Evolutionary conservation across 495 filamentous ascomycete genomes (phyloP).

Genomic region (Xylaria nigripes): DNA sequence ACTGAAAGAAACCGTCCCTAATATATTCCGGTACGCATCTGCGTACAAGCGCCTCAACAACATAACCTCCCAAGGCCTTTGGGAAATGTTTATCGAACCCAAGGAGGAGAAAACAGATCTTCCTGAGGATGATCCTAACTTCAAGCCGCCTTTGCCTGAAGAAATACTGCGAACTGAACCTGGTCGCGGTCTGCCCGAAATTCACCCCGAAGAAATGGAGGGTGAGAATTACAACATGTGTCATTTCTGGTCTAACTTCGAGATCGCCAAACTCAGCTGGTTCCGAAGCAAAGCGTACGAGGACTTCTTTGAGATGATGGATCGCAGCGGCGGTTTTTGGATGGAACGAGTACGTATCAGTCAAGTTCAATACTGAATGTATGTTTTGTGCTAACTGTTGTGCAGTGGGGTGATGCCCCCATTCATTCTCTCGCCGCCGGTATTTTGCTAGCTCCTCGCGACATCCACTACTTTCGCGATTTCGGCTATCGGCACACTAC

Average conservation of each 20-base stretch:
- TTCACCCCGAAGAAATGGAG: constrained; percentile 93
- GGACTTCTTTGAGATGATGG: constrained; percentile 99
- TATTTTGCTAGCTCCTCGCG: constrained; percentile 66
- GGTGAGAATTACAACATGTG: constrained; percentile 99
- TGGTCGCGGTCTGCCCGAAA: constrained; percentile 61
- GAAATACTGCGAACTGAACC: constrained; percentile 75
- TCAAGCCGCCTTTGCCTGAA: constrained; percentile 69
- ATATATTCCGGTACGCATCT: constrained; percentile 99
- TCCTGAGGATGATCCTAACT: constrained; percentile 51
- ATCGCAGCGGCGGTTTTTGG: constrained; percentile 96
- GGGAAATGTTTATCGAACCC: constrained; percentile 96
- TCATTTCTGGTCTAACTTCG: constrained; percentile 99
- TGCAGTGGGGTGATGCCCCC: constrained; percentile 94
- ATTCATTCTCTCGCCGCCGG: constrained; percentile 97
- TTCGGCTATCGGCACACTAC: constrained; percentile 98
- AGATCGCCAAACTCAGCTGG: constrained; percentile 91
- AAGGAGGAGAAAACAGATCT: constrained; percentile 45
- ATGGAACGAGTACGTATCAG: constrained; percentile 75
- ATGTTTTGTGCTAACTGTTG: constrained; percentile 8
- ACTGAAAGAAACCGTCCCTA: constrained; percentile 93
- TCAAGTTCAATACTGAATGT: background rate
- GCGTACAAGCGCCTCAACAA: constrained; percentile 94
- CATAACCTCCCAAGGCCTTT: constrained; percentile 81
- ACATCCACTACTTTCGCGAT: constrained; percentile 99
- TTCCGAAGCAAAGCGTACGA: constrained; percentile 95